Evolutionary conservation across 2,329 filamentous ascomycete genomes (phyloP).

Genomic region (Paramyrothecium roridum): DNA sequence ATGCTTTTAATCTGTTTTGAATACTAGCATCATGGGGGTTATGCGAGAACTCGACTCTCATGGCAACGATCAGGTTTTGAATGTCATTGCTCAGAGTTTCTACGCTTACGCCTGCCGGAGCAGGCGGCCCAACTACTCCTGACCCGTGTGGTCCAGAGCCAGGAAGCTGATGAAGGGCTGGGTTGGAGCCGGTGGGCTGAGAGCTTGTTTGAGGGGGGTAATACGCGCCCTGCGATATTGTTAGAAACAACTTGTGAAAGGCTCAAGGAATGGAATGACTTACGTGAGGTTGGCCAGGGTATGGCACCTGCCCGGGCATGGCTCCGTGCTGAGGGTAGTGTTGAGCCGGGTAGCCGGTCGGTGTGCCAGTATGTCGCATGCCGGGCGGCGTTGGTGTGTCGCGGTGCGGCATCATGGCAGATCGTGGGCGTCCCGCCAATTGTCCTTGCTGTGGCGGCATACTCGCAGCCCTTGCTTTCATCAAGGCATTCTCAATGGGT

Average conservation of each 20-base stretch:
- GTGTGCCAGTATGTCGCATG: constrained; percentile 23
- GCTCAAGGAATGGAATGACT: constrained; percentile 12
- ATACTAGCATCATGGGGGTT: constrained; percentile 74
- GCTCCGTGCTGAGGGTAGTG: constrained; percentile 26
- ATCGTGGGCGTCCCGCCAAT: constrained; percentile 44
- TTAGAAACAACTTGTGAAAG: constrained; percentile 6
- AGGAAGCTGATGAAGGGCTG: constrained; percentile 39
- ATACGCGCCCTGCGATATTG: constrained; percentile 7
- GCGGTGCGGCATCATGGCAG: constrained; percentile 56
- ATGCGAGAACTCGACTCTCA: constrained; percentile 70
- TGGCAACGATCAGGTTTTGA: constrained; percentile 69
- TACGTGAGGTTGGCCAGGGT: constrained; percentile 23
- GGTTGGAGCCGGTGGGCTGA: constrained; percentile 29
- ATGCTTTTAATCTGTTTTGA: constrained; percentile 76
- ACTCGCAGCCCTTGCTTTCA: constrained; percentile 68
- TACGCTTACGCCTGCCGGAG: constrained; percentile 54
- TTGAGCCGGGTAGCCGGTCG: constrained; percentile 19
- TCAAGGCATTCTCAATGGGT: constrained; percentile 90
- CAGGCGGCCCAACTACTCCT: constrained; percentile 16
- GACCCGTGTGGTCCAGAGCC: constrained; percentile 33
- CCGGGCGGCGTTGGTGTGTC: constrained; percentile 73
- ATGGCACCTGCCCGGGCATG: constrained; percentile 13
- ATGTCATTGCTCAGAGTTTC: constrained; percentile 81
- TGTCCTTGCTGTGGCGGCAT: constrained; percentile 47
- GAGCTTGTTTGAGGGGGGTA: constrained; percentile 37